Base-by-base conservation (phyloP, 257 asterid species). In the Solanum peruvianum region DNA sequence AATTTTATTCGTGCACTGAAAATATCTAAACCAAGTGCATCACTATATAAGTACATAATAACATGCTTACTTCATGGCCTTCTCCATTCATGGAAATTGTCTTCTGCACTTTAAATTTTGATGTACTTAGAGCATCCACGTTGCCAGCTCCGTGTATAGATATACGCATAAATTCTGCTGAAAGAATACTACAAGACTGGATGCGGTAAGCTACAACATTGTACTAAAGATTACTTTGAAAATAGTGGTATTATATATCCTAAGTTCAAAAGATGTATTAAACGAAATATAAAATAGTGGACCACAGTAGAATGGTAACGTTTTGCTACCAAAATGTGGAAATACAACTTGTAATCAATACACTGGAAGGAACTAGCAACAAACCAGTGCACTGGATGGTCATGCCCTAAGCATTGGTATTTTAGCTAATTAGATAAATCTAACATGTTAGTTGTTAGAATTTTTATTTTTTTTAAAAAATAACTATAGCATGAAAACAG, bases 101-200 rank as follows among this genome's bases (percentile, higher is more conserved):
- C 73, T 92, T 82, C 71, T 88, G 85, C 70, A 87, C 90, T 87
- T 85, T 90, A n/a, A 86, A 75, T 56, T 85, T 86, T 81, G 91
- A 91, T 60, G 86, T 76, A 76, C 89, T 82, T 91, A 94, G 89
- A 84, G 87, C 90, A 93, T 91, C 95, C 88, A 90, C 62, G 84
- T 84, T 88, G 76, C 92, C 99, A 90, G 90, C 88, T 73, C 94
- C 98, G 84, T 90, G 97, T 88, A 92, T 85, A 88, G 99, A 94
- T 78, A 94, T 93, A 82, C 93, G 97, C 90, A 95, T 89, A 93
- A 97, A 97, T 90, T 97, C 99, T 93, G 98, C 99, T 94, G 99
- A 97, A 92, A 97, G 99, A 94, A 97, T 94, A 97, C 99, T 97
- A 95, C 98, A 97, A 94, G 89, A 95, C 91, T 92, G 93, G 91